Percentiles rank a stretch among this genome's conserved stretches.
These are phyloP conservation scores for Solanum clarkiae DNA, from an alignment of 257 asterid genomes.

Conservation along the genomic window DNA sequence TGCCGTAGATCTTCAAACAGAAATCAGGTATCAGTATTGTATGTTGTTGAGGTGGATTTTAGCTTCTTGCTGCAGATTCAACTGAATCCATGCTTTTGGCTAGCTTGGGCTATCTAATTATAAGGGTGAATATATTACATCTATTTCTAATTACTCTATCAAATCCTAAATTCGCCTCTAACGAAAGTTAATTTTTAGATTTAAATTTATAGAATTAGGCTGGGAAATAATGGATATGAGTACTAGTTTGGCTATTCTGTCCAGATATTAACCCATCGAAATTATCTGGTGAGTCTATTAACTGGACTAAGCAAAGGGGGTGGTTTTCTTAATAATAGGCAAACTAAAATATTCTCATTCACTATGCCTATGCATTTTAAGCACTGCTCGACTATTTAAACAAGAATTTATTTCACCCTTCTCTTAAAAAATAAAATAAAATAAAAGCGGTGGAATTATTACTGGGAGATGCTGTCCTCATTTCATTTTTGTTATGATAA, in stretches of 20 bases:
- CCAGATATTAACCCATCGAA: not conserved
- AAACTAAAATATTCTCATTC: not conserved
- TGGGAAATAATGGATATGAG: not conserved
- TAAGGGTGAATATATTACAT: not conserved
- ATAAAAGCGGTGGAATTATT: not conserved
- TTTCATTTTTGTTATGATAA: not conserved
- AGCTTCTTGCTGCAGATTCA: not conserved
- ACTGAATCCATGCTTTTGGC: not conserved
- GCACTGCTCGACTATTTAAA: not conserved
- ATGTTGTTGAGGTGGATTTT: not conserved
- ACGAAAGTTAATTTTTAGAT: not conserved
- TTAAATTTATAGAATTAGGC: not conserved
- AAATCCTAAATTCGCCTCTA: not conserved
- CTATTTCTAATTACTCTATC: not conserved
- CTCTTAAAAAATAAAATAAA: not conserved
- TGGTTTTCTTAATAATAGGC: not conserved
- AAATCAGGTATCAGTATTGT: not conserved
- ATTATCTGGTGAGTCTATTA: not conserved
- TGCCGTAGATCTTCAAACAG: not conserved
- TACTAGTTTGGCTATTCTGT: not conserved
- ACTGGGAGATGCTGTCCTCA: not conserved
- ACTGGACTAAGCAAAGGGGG: not conserved
- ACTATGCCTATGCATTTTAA: not conserved
- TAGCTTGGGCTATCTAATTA: not conserved
- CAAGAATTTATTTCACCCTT: not conserved